These are phyloP conservation scores for Sclerotinia subarctica DNA, from an alignment of 2,329 filamentous ascomycete genomes.

Conservation along the genomic window DNA sequence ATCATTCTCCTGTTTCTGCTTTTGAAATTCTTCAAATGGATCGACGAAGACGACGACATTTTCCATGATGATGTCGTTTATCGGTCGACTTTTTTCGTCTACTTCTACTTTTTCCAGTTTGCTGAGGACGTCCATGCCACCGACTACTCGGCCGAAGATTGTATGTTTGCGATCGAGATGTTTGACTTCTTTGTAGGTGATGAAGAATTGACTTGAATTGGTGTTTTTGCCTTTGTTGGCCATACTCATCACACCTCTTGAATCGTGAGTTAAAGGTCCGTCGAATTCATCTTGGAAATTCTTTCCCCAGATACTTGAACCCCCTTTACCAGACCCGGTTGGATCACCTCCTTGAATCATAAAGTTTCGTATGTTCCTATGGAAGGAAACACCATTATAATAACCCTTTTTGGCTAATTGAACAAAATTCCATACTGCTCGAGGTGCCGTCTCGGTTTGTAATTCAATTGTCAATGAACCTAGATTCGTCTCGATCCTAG, in stretches of 20 bases:
- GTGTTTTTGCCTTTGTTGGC: slow-evolving; percentile 99
- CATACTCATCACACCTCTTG: slow-evolving; percentile 82
- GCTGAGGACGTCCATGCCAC: slow-evolving; percentile 62
- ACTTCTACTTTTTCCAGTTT: slow-evolving; percentile 75
- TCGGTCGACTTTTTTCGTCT: slow-evolving; percentile 71
- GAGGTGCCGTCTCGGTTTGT: slow-evolving; percentile 85
- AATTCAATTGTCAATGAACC: slow-evolving; percentile 87
- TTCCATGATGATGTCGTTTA: slow-evolving; percentile 74
- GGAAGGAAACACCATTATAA: slow-evolving; percentile 80
- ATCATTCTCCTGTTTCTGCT: slow-evolving; percentile 66
- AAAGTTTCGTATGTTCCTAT: slow-evolving; percentile 91
- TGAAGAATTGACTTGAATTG: slow-evolving; percentile 93
- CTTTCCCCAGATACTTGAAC: slow-evolving; percentile 87
- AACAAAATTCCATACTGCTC: slow-evolving; percentile 96
- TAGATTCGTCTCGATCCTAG: slow-evolving; percentile 79
- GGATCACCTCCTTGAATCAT: slow-evolving; percentile 99
- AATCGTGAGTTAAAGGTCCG: slow-evolving; percentile 79
- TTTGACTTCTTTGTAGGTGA: slow-evolving; percentile 78
- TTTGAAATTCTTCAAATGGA: slow-evolving; percentile 90
- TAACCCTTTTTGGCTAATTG: slow-evolving; percentile 84
- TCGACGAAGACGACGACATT: slow-evolving; percentile 86
- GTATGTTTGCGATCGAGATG: slow-evolving; percentile 96
- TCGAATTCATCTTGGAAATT: slow-evolving; percentile 94
- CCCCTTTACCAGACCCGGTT: slow-evolving; percentile 87
- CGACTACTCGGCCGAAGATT: slow-evolving; percentile 86